Base-by-base conservation (phyloP, 257 asterid genomes). In the Coffea canephora region DNA sequence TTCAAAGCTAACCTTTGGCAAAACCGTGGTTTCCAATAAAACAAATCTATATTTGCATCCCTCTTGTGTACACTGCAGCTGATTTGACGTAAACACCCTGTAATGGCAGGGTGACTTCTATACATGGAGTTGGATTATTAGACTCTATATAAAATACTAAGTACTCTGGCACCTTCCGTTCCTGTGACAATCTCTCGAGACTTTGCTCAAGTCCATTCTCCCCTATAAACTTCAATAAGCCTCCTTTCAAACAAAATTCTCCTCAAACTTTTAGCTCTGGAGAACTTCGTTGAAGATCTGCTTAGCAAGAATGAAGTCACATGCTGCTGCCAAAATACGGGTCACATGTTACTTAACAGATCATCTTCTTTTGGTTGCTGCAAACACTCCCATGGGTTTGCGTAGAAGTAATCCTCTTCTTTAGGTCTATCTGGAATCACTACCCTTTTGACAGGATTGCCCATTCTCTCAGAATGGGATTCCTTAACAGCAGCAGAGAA, bases 361-460 rank as follows among this genome's bases (percentile, higher is more conserved):
- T 88, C 89, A 8, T 88, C 88, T 80, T 88, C 93, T 10, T 88
- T 77, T 34, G 86, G 77, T n/a, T 91, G 85, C 62, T 87, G 88
- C 84, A 96, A 87, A 83, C 99, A 96, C 79, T 96, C 99, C 82
- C 88, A 89, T 0, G 99, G 99, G 82, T 96, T 96, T 84, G 99
- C 88, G 6, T 96, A 96, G 79, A 96, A 96, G 79, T 96, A 96
- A 82, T 96, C 99, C 82, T 96, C 99, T 85, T 96, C 99, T 88
- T 96, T 96, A 3, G 99, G 99, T 84, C 94, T 87, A 71, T 96
- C 98, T 0, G 94, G 93, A 81, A 96, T 90, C 78, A 89, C 96
- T 85, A 87, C 66, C 77, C 99, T 81, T 79, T 77, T 88, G 34
- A 68, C 85, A 0, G 97, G 99, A 79, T 86, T 92, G 19, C 99